Evolutionary conservation across 768 basidiomycete species (phyloP), one percentile per base, ranked within the genome.

Genomic region (Pholiota microspora): DNA sequence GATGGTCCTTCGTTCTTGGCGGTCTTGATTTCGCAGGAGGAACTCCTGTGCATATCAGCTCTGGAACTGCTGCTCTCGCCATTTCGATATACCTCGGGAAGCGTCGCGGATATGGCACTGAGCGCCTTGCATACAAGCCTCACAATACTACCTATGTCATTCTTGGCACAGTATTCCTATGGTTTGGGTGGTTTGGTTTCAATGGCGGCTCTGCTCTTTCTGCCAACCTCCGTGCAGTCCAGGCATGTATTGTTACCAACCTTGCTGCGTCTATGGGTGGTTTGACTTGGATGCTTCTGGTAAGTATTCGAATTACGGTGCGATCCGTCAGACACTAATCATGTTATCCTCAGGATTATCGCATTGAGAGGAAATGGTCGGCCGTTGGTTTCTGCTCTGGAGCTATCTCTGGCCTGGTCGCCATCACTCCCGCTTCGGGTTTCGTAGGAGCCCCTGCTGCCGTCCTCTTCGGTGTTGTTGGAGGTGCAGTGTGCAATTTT

Each of bases 131-230:
- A 0, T 98, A 95, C 81, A 95, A 80, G 71, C 94, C 96, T 0
- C 91, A 95, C 67, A 97, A 96, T 69, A 91, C 92, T 15, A 87
- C 88, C 23, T 94, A 94, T 65, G 92, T 98, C 57, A 78, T 97
- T 40, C 76, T 97, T n/a, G 96, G 96, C 8, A 98, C 96, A 0
- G 83, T 88, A 2, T 81, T 96, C 67, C 89, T 98, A 49, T 97
- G 94, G 93, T 92, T 93, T 54, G 90, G 90, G 4, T 98, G 95
- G 95, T 92, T 96, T 57, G 92, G 92, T 1, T 94, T 94, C 80
- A 94, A 94, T 69, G 95, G 95, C 6, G 96, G 96, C 21, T 88
- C 85, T 13, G 94, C 94, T 7, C 81, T 98, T 59, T 80, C 86
- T 23, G 94, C 94, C 34, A 96, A 94, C 71, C 74, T 95, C 56